phyloP scores from a whole-genome alignment of 2,329 filamentous ascomycete species.

The Sclerotinia spermophila region DNA sequence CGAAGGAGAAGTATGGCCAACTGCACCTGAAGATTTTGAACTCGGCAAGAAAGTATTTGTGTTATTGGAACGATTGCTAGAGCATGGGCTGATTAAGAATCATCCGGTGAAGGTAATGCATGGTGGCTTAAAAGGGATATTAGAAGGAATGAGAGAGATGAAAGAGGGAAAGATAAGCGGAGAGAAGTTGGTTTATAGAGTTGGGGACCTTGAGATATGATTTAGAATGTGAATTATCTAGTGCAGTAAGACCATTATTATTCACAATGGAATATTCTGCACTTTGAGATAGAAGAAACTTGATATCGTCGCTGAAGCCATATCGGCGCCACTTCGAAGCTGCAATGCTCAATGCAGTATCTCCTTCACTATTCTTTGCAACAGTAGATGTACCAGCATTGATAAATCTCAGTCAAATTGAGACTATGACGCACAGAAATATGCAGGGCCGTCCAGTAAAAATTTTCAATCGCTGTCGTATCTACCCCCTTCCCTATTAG shows the following conservation, averaged over 20 bases:
- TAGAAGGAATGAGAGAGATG: neutral
- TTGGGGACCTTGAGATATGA: neutral
- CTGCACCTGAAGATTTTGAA: neutral
- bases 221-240: neutral
- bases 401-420: fast-evolving
- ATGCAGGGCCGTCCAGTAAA: neutral
- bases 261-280: neutral
- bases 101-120: neutral
- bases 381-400: neutral
- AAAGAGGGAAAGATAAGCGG: neutral
- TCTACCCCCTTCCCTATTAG: neutral
- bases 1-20: neutral
- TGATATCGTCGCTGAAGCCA: too few species aligned
- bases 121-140: neutral
- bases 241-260: neutral
- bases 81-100: neutral
- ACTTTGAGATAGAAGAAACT: neutral
- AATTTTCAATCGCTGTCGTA: neutral
- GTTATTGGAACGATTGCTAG: neutral
- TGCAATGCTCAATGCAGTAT: neutral
- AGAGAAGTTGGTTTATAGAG: neutral
- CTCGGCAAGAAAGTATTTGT: neutral
- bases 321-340: too few species aligned
- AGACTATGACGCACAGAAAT: fast-evolving
- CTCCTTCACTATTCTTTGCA: neutral